A percentile compares a stretch with the other conserved stretches of the same genome.
phyloP scores from a whole-genome alignment of 306 rosid genomes.

The Rubus parviflorus region DNA sequence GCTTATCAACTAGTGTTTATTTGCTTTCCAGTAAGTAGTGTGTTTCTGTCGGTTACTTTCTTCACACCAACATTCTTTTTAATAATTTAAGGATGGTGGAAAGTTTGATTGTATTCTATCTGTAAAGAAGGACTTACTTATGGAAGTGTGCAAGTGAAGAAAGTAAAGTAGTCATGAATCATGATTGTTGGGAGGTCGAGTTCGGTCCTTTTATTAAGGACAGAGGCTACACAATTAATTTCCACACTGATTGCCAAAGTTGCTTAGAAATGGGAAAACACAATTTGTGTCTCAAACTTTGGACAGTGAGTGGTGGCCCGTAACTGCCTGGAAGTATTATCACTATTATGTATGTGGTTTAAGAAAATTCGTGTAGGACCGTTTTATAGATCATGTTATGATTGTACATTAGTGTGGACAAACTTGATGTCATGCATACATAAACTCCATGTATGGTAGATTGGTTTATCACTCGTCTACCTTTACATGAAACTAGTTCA shows the following conservation, averaged over 20 bases:
- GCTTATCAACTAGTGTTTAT: background rate
- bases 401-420: background rate
- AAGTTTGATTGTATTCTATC: background rate
- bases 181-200: background rate
- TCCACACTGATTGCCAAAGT: no score
- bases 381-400: background rate
- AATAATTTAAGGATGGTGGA: background rate
- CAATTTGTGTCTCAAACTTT: background rate
- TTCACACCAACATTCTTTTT: background rate
- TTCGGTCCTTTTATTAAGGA: slow-evolving; percentile 2
- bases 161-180: slow-evolving; percentile 1
- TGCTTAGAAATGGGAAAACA: background rate
- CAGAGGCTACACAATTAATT: background rate
- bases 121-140: background rate
- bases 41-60: background rate
- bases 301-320: background rate
- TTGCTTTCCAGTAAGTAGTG: background rate
- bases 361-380: background rate
- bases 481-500: background rate
- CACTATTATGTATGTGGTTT: background rate
- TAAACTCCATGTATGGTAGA: background rate
- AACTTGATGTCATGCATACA: background rate
- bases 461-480: background rate
- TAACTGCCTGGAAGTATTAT: background rate
- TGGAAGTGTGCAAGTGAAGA: background rate